phyloP scores from a whole-genome alignment of 805 yeast genomes.

The Zygoascus ofunaensis region DNA sequence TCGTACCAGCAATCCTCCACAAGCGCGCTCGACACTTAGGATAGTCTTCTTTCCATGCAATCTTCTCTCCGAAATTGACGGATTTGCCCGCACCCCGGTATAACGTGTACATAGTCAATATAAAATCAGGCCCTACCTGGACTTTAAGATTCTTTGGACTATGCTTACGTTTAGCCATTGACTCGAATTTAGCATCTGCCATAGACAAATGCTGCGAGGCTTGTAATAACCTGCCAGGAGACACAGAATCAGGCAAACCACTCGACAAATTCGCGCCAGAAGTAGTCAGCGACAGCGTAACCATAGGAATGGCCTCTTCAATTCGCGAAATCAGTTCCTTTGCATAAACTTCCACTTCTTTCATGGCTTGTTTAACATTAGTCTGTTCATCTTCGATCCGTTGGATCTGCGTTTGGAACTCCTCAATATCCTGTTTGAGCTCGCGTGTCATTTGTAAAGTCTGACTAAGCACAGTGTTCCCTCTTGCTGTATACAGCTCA shows the following conservation, averaged over 20 bases:
- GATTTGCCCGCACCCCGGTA: conserved; percentile 35
- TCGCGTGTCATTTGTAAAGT: conserved; percentile 47
- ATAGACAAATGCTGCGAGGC: conserved; percentile 42
- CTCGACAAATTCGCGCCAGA: conserved; percentile 55
- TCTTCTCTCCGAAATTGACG: conserved; percentile 32
- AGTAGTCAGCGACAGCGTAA: conserved; percentile 56
- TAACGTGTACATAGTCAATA: conserved; percentile 48
- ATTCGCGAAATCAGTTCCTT: conserved; percentile 40
- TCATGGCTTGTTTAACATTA: conserved; percentile 29
- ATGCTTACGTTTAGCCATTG: background rate
- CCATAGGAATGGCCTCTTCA: conserved; percentile 60
- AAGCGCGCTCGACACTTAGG: conserved; percentile 46
- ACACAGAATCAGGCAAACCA: conserved; percentile 41
- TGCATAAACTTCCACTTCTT: conserved; percentile 43
- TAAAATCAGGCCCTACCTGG: conserved; percentile 53
- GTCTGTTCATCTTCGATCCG: conserved; percentile 20
- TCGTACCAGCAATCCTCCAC: conserved; percentile 21
- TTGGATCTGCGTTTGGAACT: conserved; percentile 44
- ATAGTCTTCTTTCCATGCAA: conserved; percentile 67
- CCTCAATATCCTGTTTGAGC: conserved; percentile 48
- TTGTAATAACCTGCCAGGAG: conserved; percentile 59
- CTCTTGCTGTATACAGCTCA: conserved; percentile 36
- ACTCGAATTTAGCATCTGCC: conserved; percentile 31
- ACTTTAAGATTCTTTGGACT: conserved; percentile 4
- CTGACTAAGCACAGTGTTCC: conserved; percentile 34